phyloP scores from a whole-genome alignment of 768 basidiomycete species.

The Termitomyces bulborhizus region DNA sequence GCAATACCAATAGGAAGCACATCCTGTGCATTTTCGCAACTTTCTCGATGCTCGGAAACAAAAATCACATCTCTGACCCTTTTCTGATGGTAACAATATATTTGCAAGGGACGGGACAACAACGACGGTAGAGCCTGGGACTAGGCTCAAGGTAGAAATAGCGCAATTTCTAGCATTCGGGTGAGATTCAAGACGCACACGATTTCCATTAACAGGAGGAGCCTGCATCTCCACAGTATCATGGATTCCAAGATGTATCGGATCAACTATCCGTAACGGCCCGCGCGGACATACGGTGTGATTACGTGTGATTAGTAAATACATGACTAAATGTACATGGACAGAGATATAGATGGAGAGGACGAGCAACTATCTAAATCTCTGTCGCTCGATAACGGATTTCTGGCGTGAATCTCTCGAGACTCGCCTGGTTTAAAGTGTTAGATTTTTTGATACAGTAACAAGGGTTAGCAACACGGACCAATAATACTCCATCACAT shows the following conservation, averaged over 20 bases:
- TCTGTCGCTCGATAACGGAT: constrained; percentile 67
- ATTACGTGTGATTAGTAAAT: not conserved
- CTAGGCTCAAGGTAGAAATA: constrained; percentile 30
- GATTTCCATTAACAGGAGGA: not conserved
- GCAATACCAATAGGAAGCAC: constrained; percentile 73
- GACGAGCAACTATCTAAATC: constrained; percentile 41
- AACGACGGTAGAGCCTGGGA: constrained; percentile 45
- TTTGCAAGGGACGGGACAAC: constrained; percentile 37
- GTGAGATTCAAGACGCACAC: constrained; percentile 35
- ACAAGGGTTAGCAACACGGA: constrained; percentile 19
- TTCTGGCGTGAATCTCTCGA: constrained; percentile 66
- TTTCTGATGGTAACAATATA: constrained; percentile 47
- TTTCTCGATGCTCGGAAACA: constrained; percentile 38
- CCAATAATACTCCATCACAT: constrained; percentile 97
- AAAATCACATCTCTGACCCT: constrained; percentile 60
- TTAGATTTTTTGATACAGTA: not conserved
- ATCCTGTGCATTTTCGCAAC: constrained; percentile 58
- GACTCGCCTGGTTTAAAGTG: constrained; percentile 59
- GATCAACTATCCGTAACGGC: no score
- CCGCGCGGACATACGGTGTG: no score
- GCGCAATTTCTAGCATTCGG: constrained; percentile 45
- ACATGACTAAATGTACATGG: not conserved
- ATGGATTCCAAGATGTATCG: no score
- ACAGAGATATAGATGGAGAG: not conserved
- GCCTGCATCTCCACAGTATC: not conserved